A percentile compares a stretch with the other conserved stretches of the same genome.
phyloP scores from a whole-genome alignment of 495 filamentous ascomycete genomes.

The Glonium stellatum region DNA sequence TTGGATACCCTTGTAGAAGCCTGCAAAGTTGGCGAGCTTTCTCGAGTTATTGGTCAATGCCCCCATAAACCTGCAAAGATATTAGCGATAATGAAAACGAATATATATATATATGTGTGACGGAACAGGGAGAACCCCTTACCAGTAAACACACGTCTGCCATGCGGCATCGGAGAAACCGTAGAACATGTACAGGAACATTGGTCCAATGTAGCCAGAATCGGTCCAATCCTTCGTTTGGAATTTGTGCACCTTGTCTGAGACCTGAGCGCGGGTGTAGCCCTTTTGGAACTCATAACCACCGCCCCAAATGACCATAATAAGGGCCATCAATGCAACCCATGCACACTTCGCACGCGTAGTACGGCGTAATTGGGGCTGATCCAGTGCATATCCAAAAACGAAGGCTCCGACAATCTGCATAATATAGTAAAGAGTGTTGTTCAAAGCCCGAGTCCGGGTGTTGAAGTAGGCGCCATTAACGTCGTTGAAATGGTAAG shows the following conservation, averaged over 20 bases:
- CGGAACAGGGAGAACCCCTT: conserved; percentile 33
- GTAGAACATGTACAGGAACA: conserved; percentile 92
- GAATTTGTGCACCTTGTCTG: conserved; percentile 34
- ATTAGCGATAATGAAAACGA: conserved; percentile 1
- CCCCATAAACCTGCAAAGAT: conserved; percentile 71
- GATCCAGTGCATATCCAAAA: conserved; percentile 72
- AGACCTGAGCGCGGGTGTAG: conserved; percentile 47
- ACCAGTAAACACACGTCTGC: conserved; percentile 87
- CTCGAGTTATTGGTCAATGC: conserved; percentile 84
- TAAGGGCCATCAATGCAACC: conserved; percentile 59
- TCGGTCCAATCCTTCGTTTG: conserved; percentile 57
- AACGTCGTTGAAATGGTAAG: conserved; percentile 51
- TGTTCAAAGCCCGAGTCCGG: conserved; percentile 77
- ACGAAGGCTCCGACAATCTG: conserved; percentile 81
- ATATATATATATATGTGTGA: no score
- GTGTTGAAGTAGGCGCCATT: conserved; percentile 71
- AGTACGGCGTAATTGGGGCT: conserved; percentile 54
- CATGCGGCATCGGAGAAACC: conserved; percentile 84
- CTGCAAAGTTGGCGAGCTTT: conserved; percentile 86
- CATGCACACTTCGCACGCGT: conserved; percentile 69
- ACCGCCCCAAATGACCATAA: conserved; percentile 80
- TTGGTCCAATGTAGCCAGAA: conserved; percentile 64
- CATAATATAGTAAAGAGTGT: conserved; percentile 74
- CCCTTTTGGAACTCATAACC: conserved; percentile 71
- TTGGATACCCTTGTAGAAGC: conserved; percentile 97